phyloP scores from a whole-genome alignment of 2,329 filamentous ascomycete species.

The Dothiorella sarmentorum region DNA sequence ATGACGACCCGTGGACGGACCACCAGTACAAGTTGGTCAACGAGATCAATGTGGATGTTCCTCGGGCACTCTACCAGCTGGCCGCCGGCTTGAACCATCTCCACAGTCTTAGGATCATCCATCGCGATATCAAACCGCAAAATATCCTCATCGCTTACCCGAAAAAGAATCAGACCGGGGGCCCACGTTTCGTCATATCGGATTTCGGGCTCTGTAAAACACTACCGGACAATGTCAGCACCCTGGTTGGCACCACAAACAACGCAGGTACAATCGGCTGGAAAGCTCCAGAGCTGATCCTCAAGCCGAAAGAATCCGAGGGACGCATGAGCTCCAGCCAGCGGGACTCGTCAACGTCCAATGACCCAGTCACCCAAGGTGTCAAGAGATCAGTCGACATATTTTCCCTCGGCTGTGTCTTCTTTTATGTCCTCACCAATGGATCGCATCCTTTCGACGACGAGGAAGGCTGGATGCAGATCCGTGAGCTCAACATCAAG shows the following conservation, averaged over 20 bases:
- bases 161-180: conserved; percentile 64
- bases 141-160: conserved; percentile 83
- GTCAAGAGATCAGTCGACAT: conserved; percentile 96
- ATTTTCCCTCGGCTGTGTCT: conserved; percentile 95
- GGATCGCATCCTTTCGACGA: conserved; percentile 92
- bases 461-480: conserved; percentile 82
- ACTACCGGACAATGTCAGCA: conserved; percentile 88
- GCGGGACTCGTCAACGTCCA: conserved; percentile 39
- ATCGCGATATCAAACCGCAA: conserved; percentile 94
- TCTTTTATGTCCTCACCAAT: conserved; percentile 95
- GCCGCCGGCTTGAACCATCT: conserved; percentile 84
- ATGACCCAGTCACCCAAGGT: conserved; percentile 57
- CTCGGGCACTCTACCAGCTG: conserved; percentile 80
- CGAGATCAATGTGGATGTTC: conserved; percentile 71
- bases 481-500: conserved; percentile 90
- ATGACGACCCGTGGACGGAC: conserved; percentile 50
- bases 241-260: conserved; percentile 89
- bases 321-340: conserved; percentile 41
- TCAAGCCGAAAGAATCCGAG: conserved; percentile 49
- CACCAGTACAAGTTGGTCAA: conserved; percentile 66
- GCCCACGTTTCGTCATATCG: conserved; percentile 85
- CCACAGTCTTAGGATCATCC: conserved; percentile 89
- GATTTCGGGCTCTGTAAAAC: conserved; percentile 99
- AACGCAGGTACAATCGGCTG: conserved; percentile 94
- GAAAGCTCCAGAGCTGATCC: conserved; percentile 89